Base-by-base conservation (phyloP, 495 filamentous ascomycete genomes). In the Pyrenopolyporus hunteri region DNA sequence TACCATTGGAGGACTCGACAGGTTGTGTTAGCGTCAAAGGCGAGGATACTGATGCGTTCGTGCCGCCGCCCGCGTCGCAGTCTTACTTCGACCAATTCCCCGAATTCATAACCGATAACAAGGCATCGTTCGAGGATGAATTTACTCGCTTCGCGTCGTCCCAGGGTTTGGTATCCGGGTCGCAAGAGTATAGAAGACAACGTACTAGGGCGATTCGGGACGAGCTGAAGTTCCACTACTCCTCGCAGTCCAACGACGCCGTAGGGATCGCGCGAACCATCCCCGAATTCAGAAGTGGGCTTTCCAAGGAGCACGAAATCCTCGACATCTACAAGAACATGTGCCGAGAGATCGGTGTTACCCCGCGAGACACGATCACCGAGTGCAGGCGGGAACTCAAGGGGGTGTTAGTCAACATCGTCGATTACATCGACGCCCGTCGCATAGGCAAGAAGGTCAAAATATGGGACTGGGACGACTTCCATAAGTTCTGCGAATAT, bases 361-460 rank as follows among this genome's bases (percentile, higher is more conserved):
- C 33, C 6, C 36, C 48, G 4, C 52, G 29, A 6, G 48, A 61
- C 23, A 65, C 66, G 1, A 50, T 69, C 22, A 22, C 8, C 1
- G 66, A 52, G 14, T 75, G 71, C 50, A 64, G 77, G 61, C 60
- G 56, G 0, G 60, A 73, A 16, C 57, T 73, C 5, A 73, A 69
- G 13, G 68, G 45, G 2, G 67, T 77, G 13, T 59, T 80, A 3
- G 75, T 85, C 63, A 84, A 84, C 56, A 73, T 83, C 23, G 70
- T 84, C 1, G 80, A 85, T 63, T 64, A 83, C 1, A 73, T 84
- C 9, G 77, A 86, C 13, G 67, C 71, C 17, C 72, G 73, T 49
- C 74, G 70, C 11, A 62, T 63, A 3, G 59, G 64, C 1, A 53
- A 51, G 3, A 40, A 36, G 3, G 67, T 79, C 3, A 44, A 52